These are phyloP conservation scores for Medicago lupulina DNA, from an alignment of 306 rosid species.

Conservation along the genomic window DNA sequence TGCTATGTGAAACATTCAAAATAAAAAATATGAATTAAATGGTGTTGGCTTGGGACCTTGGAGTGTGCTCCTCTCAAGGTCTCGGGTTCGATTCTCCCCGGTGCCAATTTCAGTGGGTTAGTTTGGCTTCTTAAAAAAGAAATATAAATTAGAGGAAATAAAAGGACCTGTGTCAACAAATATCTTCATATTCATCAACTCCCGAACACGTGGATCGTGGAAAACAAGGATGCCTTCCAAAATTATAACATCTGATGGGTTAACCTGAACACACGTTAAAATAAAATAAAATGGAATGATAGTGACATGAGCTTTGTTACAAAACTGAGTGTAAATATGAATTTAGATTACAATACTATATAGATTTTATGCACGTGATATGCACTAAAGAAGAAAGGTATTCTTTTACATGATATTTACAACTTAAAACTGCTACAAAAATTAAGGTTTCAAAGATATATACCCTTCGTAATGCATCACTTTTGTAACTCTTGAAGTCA, in stretches of 20 bases:
- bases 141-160: slow-evolving; percentile 15
- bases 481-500: slow-evolving; percentile 90
- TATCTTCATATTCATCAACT: slow-evolving; percentile 97
- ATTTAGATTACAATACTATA: slow-evolving; percentile 30
- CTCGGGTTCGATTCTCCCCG: too few relatives aligned
- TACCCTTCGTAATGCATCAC: slow-evolving; percentile 86
- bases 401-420: slow-evolving; percentile 22
- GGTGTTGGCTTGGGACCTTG: too few relatives aligned
- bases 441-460: slow-evolving; percentile 28
- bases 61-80: too few relatives aligned
- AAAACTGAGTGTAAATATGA: slow-evolving; percentile 24
- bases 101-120: too few relatives aligned
- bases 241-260: slow-evolving; percentile 96
- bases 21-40: slow-evolving; percentile 21
- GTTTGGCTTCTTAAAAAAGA: too few relatives aligned
- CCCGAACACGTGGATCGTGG: slow-evolving; percentile 95
- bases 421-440: slow-evolving; percentile 13
- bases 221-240: slow-evolving; percentile 98
- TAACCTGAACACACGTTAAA: slow-evolving; percentile 63
- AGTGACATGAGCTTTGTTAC: slow-evolving; percentile 17
- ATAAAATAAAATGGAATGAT: slow-evolving; percentile 21
- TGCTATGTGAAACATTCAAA: slow-evolving; percentile 16
- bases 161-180: slow-evolving; percentile 99
- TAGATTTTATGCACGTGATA: slow-evolving; percentile 22
- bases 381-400: not conserved